Percentiles rank a stretch among this genome's conserved stretches.
phyloP scores from a whole-genome alignment of 345 rosid species.

The Salix dunnii region DNA sequence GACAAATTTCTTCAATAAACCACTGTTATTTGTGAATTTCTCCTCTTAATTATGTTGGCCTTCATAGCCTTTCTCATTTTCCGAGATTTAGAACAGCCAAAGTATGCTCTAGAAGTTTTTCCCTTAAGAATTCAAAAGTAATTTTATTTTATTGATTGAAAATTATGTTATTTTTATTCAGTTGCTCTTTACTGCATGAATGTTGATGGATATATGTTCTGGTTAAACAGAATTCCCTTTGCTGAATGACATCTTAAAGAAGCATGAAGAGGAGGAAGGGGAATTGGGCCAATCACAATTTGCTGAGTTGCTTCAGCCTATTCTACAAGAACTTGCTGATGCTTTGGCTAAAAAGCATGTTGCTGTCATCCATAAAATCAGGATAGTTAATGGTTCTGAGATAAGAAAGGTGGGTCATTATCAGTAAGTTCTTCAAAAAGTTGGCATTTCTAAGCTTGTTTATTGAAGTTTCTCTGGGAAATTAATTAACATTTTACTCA shows the following conservation, averaged over 20 bases:
- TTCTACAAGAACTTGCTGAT: constrained; percentile 72
- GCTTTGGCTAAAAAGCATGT: constrained; percentile 50
- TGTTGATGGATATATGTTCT: constrained; percentile 1
- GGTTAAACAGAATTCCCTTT: constrained; percentile 56
- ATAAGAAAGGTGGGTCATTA: constrained; percentile 50
- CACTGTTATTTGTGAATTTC: neutral
- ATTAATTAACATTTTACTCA: neutral
- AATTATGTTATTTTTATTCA: neutral
- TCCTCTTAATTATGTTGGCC: neutral
- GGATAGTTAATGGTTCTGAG: constrained; percentile 58
- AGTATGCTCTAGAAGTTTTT: neutral
- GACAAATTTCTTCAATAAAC: neutral
- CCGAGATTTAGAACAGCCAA: neutral
- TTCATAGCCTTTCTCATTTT: neutral
- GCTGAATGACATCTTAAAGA: constrained; percentile 66
- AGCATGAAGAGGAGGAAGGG: constrained; percentile 65
- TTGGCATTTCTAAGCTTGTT: neutral
- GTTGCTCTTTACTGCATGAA: neutral
- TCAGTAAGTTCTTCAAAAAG: neutral
- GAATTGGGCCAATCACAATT: constrained; percentile 88
- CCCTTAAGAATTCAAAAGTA: neutral
- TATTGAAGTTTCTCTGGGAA: neutral
- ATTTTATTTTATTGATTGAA: neutral
- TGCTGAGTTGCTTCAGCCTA: constrained; percentile 67
- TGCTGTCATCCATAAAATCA: constrained; percentile 44